phyloP scores from a whole-genome alignment of 208 protist species.

The Blechomonas ayalai region DNA sequence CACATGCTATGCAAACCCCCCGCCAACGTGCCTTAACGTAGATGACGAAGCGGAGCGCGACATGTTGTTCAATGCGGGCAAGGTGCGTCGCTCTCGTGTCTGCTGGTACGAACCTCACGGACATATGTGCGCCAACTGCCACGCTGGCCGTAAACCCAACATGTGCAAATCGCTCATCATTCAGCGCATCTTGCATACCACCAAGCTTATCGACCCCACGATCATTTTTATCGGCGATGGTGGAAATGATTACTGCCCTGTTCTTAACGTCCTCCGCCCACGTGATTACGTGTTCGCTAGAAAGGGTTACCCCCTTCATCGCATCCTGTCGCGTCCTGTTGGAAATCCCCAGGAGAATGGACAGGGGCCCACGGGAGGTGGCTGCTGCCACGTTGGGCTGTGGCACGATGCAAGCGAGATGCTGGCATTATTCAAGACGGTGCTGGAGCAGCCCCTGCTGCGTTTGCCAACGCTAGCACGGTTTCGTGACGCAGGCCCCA shows the following conservation, averaged over 20 bases:
- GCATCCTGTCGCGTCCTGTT: slow-evolving; percentile 41
- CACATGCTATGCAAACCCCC: slow-evolving; percentile 1
- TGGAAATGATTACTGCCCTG: slow-evolving; percentile 78
- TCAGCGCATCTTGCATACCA: slow-evolving; percentile 59
- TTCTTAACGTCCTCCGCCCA: slow-evolving; percentile 69
- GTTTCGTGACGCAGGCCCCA: slow-evolving; percentile 46
- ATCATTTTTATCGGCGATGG: slow-evolving; percentile 85
- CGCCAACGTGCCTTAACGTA: background rate
- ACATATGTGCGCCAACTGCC: slow-evolving; percentile 58
- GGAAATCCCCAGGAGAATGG: background rate
- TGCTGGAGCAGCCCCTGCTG: slow-evolving; percentile 16
- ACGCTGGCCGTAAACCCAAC: slow-evolving; percentile 39
- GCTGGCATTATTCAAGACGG: slow-evolving; percentile 40
- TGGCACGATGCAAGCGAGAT: slow-evolving; percentile 65
- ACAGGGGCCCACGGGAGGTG: slow-evolving; percentile 16
- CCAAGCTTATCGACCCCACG: slow-evolving; percentile 73
- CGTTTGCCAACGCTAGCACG: slow-evolving; percentile 75
- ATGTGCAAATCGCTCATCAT: slow-evolving; percentile 86
- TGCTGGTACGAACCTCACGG: slow-evolving; percentile 73
- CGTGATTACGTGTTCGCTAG: slow-evolving; percentile 77
- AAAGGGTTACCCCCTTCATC: slow-evolving; percentile 47
- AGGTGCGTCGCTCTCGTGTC: slow-evolving; percentile 40
- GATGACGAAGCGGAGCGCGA: slow-evolving; percentile 51
- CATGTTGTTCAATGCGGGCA: slow-evolving; percentile 24
- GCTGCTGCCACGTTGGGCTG: slow-evolving; percentile 69